A percentile compares a stretch with the other conserved stretches of the same genome.
phyloP scores from a whole-genome alignment of 306 rosid genomes.

The Trichosanthes cucumerina region DNA sequence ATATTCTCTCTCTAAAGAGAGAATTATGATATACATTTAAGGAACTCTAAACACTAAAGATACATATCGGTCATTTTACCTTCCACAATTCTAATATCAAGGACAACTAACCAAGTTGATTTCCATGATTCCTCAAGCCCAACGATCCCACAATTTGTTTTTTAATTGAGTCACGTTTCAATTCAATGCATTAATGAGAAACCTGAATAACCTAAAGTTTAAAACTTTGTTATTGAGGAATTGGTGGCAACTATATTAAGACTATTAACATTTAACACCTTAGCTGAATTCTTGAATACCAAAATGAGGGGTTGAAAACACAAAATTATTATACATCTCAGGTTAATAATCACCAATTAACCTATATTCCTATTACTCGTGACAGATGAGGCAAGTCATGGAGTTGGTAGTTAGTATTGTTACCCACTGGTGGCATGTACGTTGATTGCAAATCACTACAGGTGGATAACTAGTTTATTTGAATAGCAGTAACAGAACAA shows the following conservation, averaged over 20 bases:
- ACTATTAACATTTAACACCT: neutral
- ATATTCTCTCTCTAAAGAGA: neutral
- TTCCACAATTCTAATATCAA: neutral
- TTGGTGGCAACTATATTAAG: neutral
- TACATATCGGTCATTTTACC: neutral
- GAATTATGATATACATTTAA: neutral
- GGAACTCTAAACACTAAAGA: neutral
- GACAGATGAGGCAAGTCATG: neutral
- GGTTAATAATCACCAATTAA: no score
- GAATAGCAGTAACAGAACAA: neutral
- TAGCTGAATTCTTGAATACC: neutral
- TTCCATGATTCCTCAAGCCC: neutral
- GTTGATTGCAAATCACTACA: neutral
- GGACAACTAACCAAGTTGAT: neutral
- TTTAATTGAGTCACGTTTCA: neutral
- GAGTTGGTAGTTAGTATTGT: neutral
- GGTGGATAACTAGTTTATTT: neutral
- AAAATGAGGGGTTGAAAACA: neutral
- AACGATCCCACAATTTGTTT: neutral
- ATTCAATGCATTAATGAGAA: neutral
- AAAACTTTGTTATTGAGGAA: neutral
- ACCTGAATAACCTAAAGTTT: neutral
- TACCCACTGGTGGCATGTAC: neutral
- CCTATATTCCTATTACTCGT: neutral
- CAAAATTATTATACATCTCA: neutral